A percentile compares a stretch with the other conserved stretches of the same genome.
Conservation (phyloP, 2,329 filamentous ascomycete species). For the Phoma herbarum region DNA sequence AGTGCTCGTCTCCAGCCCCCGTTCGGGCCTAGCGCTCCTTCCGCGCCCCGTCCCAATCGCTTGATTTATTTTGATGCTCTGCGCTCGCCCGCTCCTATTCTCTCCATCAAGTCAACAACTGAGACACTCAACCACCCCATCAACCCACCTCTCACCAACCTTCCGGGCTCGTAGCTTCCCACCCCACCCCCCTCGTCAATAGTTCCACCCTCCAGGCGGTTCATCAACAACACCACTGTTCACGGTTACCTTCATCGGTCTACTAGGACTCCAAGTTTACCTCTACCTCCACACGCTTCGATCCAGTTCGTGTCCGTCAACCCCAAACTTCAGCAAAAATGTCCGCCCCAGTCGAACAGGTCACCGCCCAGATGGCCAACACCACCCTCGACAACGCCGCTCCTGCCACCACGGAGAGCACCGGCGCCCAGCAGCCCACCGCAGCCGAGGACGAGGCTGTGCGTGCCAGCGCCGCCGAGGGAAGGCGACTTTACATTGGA, state of each 20-base stretch:
- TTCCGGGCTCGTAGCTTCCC: slow-evolving; percentile 61
- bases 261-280: slow-evolving; percentile 56
- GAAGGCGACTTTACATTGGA: slow-evolving; percentile 99
- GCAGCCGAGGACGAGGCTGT: slow-evolving; percentile 86
- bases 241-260: slow-evolving; percentile 52
- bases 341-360: slow-evolving; percentile 84
- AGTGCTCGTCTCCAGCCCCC: slow-evolving; percentile 40
- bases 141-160: slow-evolving; percentile 44
- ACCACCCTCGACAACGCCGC: slow-evolving; percentile 66
- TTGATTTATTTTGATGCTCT: slow-evolving; percentile 41
- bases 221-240: slow-evolving; percentile 51
- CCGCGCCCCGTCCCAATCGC: slow-evolving; percentile 21
- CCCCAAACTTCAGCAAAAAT: slow-evolving; percentile 70
- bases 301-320: slow-evolving; percentile 63
- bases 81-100: slow-evolving; percentile 40
- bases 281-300: slow-evolving; percentile 46
- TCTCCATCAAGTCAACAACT: slow-evolving; percentile 47
- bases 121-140: slow-evolving; percentile 40
- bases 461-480: slow-evolving; percentile 96
- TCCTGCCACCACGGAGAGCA: slow-evolving; percentile 55
- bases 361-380: slow-evolving; percentile 75
- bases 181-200: slow-evolving; percentile 62
- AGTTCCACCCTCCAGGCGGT: slow-evolving; percentile 59
- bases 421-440: slow-evolving; percentile 70
- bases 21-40: slow-evolving; percentile 36